These are phyloP conservation scores for Cadophora sp. DNA, from an alignment of 2,329 filamentous ascomycete genomes.

Conservation along the genomic window DNA sequence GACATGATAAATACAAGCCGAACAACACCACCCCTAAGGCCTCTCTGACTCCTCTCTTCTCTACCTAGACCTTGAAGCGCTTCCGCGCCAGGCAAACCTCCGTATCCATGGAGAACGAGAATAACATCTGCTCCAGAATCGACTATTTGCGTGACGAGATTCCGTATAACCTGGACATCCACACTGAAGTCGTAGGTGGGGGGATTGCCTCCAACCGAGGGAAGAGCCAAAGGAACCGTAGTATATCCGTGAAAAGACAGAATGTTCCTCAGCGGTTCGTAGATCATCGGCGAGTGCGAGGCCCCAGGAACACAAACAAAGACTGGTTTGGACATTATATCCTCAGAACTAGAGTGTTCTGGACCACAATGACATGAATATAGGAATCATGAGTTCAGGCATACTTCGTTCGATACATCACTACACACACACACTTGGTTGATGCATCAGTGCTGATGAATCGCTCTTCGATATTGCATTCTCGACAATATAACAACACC, in stretches of 20 bases:
- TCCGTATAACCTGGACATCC: conserved; percentile 47
- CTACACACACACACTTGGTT: conserved; percentile 16
- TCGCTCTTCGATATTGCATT: conserved; percentile 24
- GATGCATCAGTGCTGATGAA: conserved; percentile 28
- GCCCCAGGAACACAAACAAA: conserved; percentile 50
- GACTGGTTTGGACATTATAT: conserved; percentile 43
- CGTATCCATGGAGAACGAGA: conserved; percentile 39
- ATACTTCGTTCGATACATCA: conserved; percentile 17
- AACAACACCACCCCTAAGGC: conserved; percentile 36
- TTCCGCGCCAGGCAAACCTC: conserved; percentile 38
- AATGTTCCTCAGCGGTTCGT: conserved; percentile 44
- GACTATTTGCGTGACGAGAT: conserved; percentile 43
- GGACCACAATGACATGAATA: conserved; percentile 10
- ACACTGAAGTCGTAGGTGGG: conserved; percentile 47
- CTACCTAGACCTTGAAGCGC: conserved; percentile 37
- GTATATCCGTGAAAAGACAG: conserved; percentile 43
- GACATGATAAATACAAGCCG: conserved; percentile 50
- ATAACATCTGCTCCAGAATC: conserved; percentile 43
- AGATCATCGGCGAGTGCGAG: conserved; percentile 48
- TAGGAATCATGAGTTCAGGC: conserved; percentile 15
- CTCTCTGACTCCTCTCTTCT: conserved; percentile 33
- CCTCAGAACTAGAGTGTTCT: conserved; percentile 15
- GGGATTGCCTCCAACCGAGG: conserved; percentile 45
- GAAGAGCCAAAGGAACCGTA: conserved; percentile 45
- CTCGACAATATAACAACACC: conserved; percentile 23